Evolutionary conservation across 1,139 yeast genomes (phyloP).

Genomic region (Diutina sp.): DNA sequence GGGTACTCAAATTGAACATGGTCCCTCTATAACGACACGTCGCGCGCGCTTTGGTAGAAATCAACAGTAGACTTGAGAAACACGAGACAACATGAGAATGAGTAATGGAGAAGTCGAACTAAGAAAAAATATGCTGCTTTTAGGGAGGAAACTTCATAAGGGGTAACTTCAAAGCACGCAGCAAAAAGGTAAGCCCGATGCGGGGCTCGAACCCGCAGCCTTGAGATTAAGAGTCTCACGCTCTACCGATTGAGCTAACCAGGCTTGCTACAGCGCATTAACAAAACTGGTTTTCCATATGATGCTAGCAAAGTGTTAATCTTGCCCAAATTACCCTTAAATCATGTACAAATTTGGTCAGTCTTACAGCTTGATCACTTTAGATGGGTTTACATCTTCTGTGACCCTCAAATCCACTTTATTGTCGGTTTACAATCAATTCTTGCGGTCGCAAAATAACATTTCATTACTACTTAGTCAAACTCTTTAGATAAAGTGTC

Average conservation of each 20-base stretch:
- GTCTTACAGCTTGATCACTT: no score
- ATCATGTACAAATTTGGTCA: no score
- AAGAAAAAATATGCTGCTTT: no score
- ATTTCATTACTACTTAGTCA: neutral
- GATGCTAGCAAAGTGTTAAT: no score
- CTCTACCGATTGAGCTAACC: conserved; percentile 12
- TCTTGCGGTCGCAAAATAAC: neutral
- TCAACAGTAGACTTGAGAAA: neutral
- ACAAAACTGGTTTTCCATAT: no score
- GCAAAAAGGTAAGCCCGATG: conserved; percentile 1
- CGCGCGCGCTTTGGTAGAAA: neutral
- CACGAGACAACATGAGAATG: neutral
- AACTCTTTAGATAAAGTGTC: neutral
- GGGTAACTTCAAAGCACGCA: no score
- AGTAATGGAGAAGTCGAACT: neutral
- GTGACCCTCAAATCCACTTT: no score
- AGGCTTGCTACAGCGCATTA: conserved; percentile 4
- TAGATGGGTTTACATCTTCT: no score
- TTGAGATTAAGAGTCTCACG: conserved; percentile 19
- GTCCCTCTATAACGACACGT: neutral
- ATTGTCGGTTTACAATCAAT: no score
- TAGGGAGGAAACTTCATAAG: no score
- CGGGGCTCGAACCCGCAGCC: conserved; percentile 4
- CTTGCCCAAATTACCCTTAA: no score
- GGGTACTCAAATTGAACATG: conserved; percentile 28